Evolutionary conservation across 108 stramenopile genomes (phyloP).

Genomic region (Skeletonema costatum): DNA sequence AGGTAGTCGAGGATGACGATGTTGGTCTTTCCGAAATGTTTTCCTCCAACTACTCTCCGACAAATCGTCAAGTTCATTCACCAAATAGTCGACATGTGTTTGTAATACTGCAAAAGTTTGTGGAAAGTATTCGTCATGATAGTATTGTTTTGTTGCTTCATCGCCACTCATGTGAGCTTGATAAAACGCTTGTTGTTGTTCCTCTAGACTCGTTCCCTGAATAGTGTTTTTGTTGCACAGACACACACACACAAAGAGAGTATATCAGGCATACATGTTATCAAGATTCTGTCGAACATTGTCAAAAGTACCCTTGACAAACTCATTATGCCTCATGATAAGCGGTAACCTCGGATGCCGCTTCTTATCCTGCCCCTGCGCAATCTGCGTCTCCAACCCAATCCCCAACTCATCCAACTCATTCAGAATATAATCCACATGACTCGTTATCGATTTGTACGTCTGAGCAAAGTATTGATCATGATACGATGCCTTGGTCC

Average conservation of each 20-base stretch:
- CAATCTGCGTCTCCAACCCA: slow-evolving; percentile 12
- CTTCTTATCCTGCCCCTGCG: slow-evolving; percentile 25
- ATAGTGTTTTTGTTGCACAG: not conserved
- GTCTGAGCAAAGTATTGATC: slow-evolving; percentile 49
- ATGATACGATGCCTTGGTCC: slow-evolving; percentile 46
- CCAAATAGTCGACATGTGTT: slow-evolving; percentile 46
- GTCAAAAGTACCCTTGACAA: slow-evolving; percentile 39
- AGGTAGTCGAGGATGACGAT: slow-evolving; percentile 42
- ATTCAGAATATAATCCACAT: slow-evolving; percentile 46
- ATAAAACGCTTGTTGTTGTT: slow-evolving; percentile 29
- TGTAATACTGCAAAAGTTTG: slow-evolving; percentile 35
- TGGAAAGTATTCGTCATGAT: slow-evolving; percentile 48
- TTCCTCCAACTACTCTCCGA: not conserved
- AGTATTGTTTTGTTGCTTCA: slow-evolving; percentile 32
- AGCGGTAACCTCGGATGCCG: slow-evolving; percentile 45
- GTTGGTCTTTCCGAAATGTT: not conserved
- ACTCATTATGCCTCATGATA: slow-evolving; percentile 53
- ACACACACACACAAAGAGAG: not conserved
- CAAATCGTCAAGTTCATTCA: slow-evolving; percentile 44
- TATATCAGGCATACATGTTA: slow-evolving; percentile 5
- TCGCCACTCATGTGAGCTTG: slow-evolving; percentile 51
- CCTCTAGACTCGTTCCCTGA: not conserved
- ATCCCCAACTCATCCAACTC: slow-evolving; percentile 45
- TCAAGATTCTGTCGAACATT: slow-evolving; percentile 38
- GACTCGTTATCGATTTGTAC: slow-evolving; percentile 21